Evolutionary conservation across 306 rosid species (phyloP).

Genomic region (Pterocarpus santalinus): DNA sequence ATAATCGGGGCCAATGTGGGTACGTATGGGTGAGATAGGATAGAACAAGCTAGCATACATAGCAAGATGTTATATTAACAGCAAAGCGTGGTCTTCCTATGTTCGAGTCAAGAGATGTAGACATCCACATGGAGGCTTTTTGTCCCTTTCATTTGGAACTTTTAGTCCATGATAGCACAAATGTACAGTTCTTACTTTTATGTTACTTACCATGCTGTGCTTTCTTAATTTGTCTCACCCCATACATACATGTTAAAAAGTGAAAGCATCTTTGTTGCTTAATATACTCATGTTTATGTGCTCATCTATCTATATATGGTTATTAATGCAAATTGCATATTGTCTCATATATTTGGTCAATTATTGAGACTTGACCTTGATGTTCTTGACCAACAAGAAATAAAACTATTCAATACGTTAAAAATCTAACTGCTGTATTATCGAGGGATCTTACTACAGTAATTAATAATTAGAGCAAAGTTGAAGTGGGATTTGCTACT

Average conservation of each 20-base stretch:
- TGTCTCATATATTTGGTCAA: background rate
- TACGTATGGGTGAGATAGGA: constrained; percentile 6
- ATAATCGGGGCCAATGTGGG: constrained; percentile 3
- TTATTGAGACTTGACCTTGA: constrained; percentile 2
- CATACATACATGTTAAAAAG: background rate
- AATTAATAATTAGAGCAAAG: constrained; percentile 11
- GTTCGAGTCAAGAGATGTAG: constrained; percentile 46
- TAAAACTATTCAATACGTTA: background rate
- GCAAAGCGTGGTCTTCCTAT: constrained; percentile 54
- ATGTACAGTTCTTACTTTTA: background rate
- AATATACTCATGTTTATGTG: background rate
- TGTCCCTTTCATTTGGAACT: constrained; percentile 68
- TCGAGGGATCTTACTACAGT: background rate
- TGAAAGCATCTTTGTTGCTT: background rate
- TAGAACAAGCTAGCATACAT: background rate
- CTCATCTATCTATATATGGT: background rate
- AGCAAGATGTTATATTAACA: constrained; percentile 40
- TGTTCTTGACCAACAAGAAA: background rate
- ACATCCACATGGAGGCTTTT: constrained; percentile 55
- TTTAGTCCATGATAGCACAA: constrained; percentile 33
- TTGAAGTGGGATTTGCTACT: constrained; percentile 66
- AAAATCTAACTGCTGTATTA: background rate
- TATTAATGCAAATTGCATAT: background rate
- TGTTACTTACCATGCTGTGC: background rate
- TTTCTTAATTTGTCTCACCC: constrained; percentile 8